Percentiles rank a stretch among this genome's conserved stretches.
phyloP scores from a whole-genome alignment of 805 yeast species.

The Maudiozyma turicensis region DNA sequence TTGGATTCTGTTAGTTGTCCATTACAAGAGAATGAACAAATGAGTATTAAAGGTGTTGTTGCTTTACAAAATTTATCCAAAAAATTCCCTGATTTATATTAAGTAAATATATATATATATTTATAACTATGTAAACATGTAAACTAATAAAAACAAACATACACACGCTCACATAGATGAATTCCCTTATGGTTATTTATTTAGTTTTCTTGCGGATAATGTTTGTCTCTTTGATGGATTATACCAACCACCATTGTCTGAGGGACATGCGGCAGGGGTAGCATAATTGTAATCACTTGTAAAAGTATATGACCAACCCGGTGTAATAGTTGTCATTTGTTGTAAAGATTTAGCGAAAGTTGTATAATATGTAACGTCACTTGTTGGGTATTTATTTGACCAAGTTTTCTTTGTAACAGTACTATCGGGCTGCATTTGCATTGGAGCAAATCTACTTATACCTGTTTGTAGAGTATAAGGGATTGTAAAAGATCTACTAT shows the following conservation, averaged over 20 bases:
- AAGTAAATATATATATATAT: constrained; percentile 1
- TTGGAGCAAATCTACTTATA: constrained; percentile 71
- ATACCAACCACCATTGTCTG: constrained; percentile 49
- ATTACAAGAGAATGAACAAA: constrained; percentile 17
- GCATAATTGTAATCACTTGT: constrained; percentile 61
- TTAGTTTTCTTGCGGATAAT: constrained; percentile 23
- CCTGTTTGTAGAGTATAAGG: constrained; percentile 79
- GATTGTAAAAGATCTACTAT: constrained; percentile 47
- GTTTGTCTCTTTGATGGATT: constrained; percentile 46
- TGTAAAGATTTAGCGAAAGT: constrained; percentile 29
- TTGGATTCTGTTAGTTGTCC: constrained; percentile 26
- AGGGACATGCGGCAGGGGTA: constrained; percentile 58
- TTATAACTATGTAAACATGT: neutral
- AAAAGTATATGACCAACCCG: constrained; percentile 71
- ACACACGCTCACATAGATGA: neutral
- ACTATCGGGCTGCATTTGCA: constrained; percentile 82
- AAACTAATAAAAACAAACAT: neutral
- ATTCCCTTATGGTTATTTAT: constrained; percentile 2
- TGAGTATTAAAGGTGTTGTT: constrained; percentile 27
- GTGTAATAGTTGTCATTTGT: constrained; percentile 62
- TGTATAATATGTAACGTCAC: constrained; percentile 53
- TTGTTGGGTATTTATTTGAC: constrained; percentile 57
- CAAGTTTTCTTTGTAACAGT: constrained; percentile 57
- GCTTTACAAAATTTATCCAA: constrained; percentile 22
- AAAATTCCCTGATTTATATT: constrained; percentile 27